Conservation (phyloP, 2,329 filamentous ascomycete species). For the Aspergillus ochraceoroseus region DNA sequence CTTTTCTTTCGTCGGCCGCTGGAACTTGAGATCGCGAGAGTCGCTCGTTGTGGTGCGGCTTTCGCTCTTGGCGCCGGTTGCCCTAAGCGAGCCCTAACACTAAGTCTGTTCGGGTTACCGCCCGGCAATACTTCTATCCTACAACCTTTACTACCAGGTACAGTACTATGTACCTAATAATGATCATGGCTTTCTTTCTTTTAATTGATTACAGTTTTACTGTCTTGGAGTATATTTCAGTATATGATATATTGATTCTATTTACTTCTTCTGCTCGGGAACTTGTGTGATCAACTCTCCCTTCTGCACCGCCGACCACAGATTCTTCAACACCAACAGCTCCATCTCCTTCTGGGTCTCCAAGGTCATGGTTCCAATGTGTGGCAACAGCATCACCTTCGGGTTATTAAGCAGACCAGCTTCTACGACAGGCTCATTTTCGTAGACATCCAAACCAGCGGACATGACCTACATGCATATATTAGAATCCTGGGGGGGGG, state of each 20-base stretch:
- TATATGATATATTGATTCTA: neutral
- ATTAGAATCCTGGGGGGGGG: too few relatives aligned
- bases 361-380: constrained; percentile 57
- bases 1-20: constrained; percentile 37
- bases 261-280: constrained; percentile 53
- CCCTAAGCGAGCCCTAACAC: constrained; percentile 44
- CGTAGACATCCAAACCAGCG: constrained; percentile 46
- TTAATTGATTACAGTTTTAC: neutral
- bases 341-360: constrained; percentile 62
- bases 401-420: constrained; percentile 45
- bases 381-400: constrained; percentile 53
- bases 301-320: constrained; percentile 54
- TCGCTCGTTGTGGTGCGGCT: constrained; percentile 38
- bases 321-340: constrained; percentile 54
- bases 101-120: constrained; percentile 30
- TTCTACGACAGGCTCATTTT: constrained; percentile 46
- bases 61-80: constrained; percentile 38
- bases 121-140: constrained; percentile 15
- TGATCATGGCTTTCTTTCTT: too few relatives aligned
- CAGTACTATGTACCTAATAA: too few relatives aligned
- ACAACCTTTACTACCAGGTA: neutral
- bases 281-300: constrained; percentile 57
- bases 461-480: constrained; percentile 37
- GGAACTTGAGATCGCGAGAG: constrained; percentile 29
- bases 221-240: constrained; percentile 1